phyloP scores from a whole-genome alignment of 2,329 filamentous ascomycete genomes.

The Elsinoe necatrix region DNA sequence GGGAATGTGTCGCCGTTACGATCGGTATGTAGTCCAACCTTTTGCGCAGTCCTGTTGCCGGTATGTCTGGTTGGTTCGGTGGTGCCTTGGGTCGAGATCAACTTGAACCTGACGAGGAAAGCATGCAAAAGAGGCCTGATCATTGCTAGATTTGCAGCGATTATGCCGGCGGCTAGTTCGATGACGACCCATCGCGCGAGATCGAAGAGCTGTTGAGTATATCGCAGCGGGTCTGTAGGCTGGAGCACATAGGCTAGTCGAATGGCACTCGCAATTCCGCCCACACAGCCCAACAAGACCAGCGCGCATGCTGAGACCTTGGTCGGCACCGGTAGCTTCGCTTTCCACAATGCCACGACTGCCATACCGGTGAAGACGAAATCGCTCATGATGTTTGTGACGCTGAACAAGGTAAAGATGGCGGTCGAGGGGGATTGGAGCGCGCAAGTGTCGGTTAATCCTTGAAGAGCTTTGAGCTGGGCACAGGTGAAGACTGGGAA shows the following conservation, averaged over 20 bases:
- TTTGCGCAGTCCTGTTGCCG: not conserved
- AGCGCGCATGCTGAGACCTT: not conserved
- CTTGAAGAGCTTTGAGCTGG: constrained; percentile 39
- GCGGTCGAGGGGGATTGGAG: constrained; percentile 10
- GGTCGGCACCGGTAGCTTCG: not conserved
- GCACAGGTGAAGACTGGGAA: constrained; percentile 42
- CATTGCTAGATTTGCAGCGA: constrained; percentile 28
- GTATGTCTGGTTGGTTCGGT: not conserved
- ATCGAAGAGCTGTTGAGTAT: constrained; percentile 22
- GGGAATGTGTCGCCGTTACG: not conserved
- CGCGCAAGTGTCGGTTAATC: constrained; percentile 21
- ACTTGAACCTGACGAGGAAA: not conserved
- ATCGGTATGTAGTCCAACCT: not conserved
- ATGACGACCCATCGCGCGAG: constrained; percentile 26
- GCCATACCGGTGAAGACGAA: constrained; percentile 31
- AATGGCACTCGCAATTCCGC: not conserved
- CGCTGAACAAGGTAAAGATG: constrained; percentile 18
- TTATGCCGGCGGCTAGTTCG: constrained; percentile 30
- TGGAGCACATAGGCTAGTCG: not conserved
- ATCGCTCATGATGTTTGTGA: constrained; percentile 30
- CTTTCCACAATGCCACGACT: constrained; percentile 29
- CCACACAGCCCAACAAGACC: not conserved
- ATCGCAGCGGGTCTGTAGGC: constrained; percentile 20
- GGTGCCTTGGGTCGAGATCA: not conserved
- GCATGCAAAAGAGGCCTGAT: constrained; percentile 27